A percentile compares a stretch with the other conserved stretches of the same genome.
phyloP scores from a whole-genome alignment of 495 filamentous ascomycete genomes.

The Tuber borchii region DNA sequence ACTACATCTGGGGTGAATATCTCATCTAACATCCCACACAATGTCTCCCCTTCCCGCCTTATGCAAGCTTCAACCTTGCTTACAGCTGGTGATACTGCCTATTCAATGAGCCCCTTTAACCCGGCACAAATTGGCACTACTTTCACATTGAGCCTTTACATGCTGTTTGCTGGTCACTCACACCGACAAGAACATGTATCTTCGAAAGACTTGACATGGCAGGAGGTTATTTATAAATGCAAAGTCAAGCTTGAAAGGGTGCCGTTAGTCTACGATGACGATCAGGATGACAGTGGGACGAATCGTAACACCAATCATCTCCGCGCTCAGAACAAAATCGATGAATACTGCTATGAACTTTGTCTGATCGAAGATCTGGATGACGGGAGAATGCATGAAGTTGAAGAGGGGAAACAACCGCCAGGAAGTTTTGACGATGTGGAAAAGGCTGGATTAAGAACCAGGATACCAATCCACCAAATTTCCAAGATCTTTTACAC shows the following conservation, averaged over 20 bases:
- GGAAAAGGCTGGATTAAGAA: slow-evolving; percentile 66
- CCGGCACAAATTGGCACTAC: slow-evolving; percentile 81
- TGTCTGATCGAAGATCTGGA: slow-evolving; percentile 88
- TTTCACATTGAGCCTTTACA: slow-evolving; percentile 87
- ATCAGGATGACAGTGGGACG: slow-evolving; percentile 11
- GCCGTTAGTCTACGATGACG: slow-evolving; percentile 44
- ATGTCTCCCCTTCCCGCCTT: slow-evolving; percentile 82
- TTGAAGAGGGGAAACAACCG: slow-evolving; percentile 58
- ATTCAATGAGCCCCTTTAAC: slow-evolving; percentile 55
- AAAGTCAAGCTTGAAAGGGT: slow-evolving; percentile 61
- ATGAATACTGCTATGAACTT: slow-evolving; percentile 83
- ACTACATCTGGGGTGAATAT: slow-evolving; percentile 87
- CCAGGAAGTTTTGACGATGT: slow-evolving; percentile 67
- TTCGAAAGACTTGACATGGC: slow-evolving; percentile 71
- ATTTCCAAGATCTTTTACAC: slow-evolving; percentile 97
- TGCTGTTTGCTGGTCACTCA: slow-evolving; percentile 84
- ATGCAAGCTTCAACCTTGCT: slow-evolving; percentile 92
- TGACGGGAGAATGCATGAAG: slow-evolving; percentile 78
- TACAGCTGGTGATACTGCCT: slow-evolving; percentile 79
- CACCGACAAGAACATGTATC: slow-evolving; percentile 56
- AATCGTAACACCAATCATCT: slow-evolving; percentile 39
- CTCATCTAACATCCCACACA: slow-evolving; percentile 67
- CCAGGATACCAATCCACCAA: slow-evolving; percentile 80
- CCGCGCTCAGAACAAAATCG: slow-evolving; percentile 49
- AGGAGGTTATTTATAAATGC: slow-evolving; percentile 95